Evolutionary conservation across 768 basidiomycete genomes (phyloP), one percentile per base, ranked within the genome.

Genomic region (Royoungia palumana): DNA sequence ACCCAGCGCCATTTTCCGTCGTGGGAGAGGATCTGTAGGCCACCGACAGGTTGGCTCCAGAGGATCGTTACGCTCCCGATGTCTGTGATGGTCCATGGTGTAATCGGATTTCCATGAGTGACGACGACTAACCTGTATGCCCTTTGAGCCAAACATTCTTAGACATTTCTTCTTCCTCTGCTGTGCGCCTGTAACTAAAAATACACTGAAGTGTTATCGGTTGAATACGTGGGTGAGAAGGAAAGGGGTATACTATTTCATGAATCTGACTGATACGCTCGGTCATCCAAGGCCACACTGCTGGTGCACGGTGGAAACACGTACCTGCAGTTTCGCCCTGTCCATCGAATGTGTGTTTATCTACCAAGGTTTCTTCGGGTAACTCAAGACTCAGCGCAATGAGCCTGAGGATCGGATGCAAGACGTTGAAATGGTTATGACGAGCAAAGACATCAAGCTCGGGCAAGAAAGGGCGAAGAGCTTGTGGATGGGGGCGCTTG

Each of bases 111-210:
- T 19, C 14, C 21, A 21, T 4, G 14, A 13, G 9, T 41, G 10
- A 9, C 6, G 5, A 28, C 17, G 12, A 30, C 58, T 0, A 46
- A 81, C 80, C 79, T 14, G 76, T 77, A 50, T 82, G 81, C 3
- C 80, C 80, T 50, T 80, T 81, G 6, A 82, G 61, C 78, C 78
- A 81, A 20, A 82, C 77, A 22, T 78, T 76, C 40, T 76, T 75
- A 0, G 77, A 74, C 49, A 70, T 72, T 27, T 49, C 48, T 49
- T 81, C 80, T 10, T 81, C 80, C 22, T 75, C 75, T 39, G 68
- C 57, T 8, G 71, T 68, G 17, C 78, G 72, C 5, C 77, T 79
- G 51, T 77, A 77, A 56, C 78, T 81, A 41, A 32, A 4, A 19
- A 44, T 12, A 32, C 3, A 6, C 30, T 5, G 30, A 32, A 3